A percentile compares a stretch with the other conserved stretches of the same genome.
These are phyloP conservation scores for Trametes cubensis DNA, from an alignment of 768 basidiomycete genomes.

Conservation along the genomic window DNA sequence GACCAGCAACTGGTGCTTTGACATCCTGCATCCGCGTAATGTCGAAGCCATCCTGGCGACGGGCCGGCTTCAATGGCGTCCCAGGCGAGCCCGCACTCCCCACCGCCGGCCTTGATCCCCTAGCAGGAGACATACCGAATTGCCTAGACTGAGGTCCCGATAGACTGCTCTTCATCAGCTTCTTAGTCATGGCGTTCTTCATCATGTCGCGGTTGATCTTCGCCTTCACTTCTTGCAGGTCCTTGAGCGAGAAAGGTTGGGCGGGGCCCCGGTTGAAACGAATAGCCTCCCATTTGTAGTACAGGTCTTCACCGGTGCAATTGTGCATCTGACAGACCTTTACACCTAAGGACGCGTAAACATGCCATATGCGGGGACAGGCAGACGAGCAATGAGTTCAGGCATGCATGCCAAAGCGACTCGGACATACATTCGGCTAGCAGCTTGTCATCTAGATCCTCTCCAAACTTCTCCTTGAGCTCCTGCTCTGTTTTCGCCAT, in stretches of 20 bases:
- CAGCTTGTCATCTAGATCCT: slow-evolving; percentile 19
- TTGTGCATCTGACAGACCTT: slow-evolving; percentile 67
- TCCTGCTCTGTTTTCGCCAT: slow-evolving; percentile 2
- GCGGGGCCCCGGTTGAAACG: slow-evolving; percentile 31
- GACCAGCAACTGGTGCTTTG: slow-evolving; percentile 25
- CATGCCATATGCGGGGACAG: background rate
- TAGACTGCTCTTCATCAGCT: slow-evolving; percentile 30
- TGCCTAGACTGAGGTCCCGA: slow-evolving; percentile 24
- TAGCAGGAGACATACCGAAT: slow-evolving; percentile 15
- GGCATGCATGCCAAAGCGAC: background rate
- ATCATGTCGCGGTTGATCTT: slow-evolving; percentile 47
- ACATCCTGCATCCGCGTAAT: slow-evolving; percentile 15
- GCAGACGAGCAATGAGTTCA: background rate
- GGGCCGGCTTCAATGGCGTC: slow-evolving; percentile 19
- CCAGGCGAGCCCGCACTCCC: background rate
- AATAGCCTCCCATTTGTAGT: slow-evolving; percentile 71
- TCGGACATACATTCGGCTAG: slow-evolving; percentile 51
- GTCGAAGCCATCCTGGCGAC: slow-evolving; percentile 24
- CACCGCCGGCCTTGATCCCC: background rate
- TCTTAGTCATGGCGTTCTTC: slow-evolving; percentile 35
- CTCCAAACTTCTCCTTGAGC: slow-evolving; percentile 20
- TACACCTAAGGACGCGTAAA: slow-evolving; percentile 48
- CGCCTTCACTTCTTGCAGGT: slow-evolving; percentile 45
- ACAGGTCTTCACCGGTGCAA: slow-evolving; percentile 52
- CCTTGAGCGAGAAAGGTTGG: slow-evolving; percentile 48